A percentile compares a stretch with the other conserved stretches of the same genome.
phyloP scores from a whole-genome alignment of 768 basidiomycete species.

The Boletus vinaceobasis region DNA sequence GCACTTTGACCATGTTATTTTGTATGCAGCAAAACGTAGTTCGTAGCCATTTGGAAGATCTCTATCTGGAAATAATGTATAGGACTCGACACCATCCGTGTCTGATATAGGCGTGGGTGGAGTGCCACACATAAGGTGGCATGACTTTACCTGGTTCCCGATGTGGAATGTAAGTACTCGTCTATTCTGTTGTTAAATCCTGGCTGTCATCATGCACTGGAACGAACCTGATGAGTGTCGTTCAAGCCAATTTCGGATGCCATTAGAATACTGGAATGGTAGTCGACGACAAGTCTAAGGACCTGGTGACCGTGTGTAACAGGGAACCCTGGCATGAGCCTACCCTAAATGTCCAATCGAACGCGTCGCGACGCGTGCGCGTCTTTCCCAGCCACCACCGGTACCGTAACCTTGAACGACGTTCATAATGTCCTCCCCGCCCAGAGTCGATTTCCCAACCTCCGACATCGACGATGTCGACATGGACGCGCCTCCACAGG shows the following conservation, averaged over 20 bases:
- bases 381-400: slow-evolving; percentile 9
- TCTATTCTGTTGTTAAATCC: slow-evolving; percentile 21
- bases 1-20: slow-evolving; percentile 56
- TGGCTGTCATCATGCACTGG: neutral
- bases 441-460: slow-evolving; percentile 60
- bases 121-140: neutral
- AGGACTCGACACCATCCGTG: slow-evolving; percentile 13
- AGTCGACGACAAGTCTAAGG: neutral
- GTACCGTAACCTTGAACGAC: neutral
- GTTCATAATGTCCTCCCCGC: slow-evolving; percentile 57
- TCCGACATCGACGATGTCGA: slow-evolving; percentile 54
- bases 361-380: slow-evolving; percentile 54
- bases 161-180: slow-evolving; percentile 29
- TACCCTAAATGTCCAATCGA: slow-evolving; percentile 46
- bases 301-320: neutral
- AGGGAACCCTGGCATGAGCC: slow-evolving; percentile 16
- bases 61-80: slow-evolving; percentile 29
- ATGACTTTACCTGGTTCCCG: slow-evolving; percentile 19
- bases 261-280: slow-evolving; percentile 9
- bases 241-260: slow-evolving; percentile 14
- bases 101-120: slow-evolving; percentile 12
- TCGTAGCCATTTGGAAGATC: slow-evolving; percentile 32
- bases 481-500: slow-evolving; percentile 39
- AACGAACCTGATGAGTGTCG: slow-evolving; percentile 27
- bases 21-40: slow-evolving; percentile 53